These are phyloP conservation scores for Neurospora sp. DNA, from an alignment of 495 filamentous ascomycete species.

Conservation along the genomic window DNA sequence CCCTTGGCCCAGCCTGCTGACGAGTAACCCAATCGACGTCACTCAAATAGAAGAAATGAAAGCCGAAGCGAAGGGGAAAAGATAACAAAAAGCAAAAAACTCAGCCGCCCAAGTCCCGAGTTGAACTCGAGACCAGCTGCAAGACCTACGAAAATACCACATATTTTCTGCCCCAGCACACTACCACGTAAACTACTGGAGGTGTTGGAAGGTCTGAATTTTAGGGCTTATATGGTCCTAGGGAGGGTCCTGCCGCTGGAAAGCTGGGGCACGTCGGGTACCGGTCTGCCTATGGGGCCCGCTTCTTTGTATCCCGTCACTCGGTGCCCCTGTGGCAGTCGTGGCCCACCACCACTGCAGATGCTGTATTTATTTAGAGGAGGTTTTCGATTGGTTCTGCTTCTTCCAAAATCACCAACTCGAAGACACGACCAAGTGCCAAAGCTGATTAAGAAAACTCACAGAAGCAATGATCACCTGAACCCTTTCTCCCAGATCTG, in stretches of 20 bases:
- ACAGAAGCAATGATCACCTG: background rate
- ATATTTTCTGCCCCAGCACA: background rate
- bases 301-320: background rate
- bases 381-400: background rate
- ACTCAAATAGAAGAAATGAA: background rate
- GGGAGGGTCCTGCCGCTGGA: background rate
- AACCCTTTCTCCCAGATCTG: background rate
- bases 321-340: background rate
- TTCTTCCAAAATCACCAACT: background rate
- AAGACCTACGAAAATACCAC: background rate
- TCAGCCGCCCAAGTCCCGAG: background rate
- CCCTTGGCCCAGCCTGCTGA: background rate
- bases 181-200: background rate
- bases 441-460: background rate
- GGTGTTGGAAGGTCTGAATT: background rate
- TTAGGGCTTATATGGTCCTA: background rate
- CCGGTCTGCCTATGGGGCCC: background rate
- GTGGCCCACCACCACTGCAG: background rate
- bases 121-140: background rate
- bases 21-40: background rate
- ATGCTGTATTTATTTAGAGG: background rate
- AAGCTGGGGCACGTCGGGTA: background rate
- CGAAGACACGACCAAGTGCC: background rate
- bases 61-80: background rate
- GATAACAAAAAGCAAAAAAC: background rate